Conservation (phyloP, 2,329 filamentous ascomycete genomes). For the Volutella citrinella region DNA sequence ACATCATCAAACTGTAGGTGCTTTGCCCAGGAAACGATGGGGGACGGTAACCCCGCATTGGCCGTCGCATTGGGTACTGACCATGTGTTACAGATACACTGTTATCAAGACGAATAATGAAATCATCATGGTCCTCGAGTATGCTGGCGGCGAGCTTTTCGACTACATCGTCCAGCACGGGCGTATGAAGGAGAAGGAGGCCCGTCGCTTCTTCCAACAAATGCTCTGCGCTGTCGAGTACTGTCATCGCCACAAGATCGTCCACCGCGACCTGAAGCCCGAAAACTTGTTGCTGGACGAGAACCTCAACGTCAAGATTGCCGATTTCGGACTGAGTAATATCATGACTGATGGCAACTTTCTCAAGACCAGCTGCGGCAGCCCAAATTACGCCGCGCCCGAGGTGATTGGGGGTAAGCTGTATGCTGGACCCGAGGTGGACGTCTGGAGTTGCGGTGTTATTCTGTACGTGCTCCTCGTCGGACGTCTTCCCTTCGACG, state of each 20-base stretch:
- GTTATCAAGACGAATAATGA: slow-evolving; percentile 93
- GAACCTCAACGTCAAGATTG: slow-evolving; percentile 97
- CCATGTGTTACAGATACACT: slow-evolving; percentile 83
- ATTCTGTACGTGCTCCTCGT: slow-evolving; percentile 83
- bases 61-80: too few species aligned
- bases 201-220: slow-evolving; percentile 98
- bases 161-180: slow-evolving; percentile 97
- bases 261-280: slow-evolving; percentile 94
- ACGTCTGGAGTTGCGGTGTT: slow-evolving; percentile 96
- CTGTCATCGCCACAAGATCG: slow-evolving; percentile 97
- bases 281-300: slow-evolving; percentile 95
- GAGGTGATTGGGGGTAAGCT: slow-evolving; percentile 98
- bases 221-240: slow-evolving; percentile 99
- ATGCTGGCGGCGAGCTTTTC: slow-evolving; percentile 93
- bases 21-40: too few species aligned
- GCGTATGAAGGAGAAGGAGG: slow-evolving; percentile 84
- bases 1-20: slow-evolving; percentile 95
- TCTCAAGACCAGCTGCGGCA: slow-evolving; percentile 96
- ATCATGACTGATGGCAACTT: slow-evolving; percentile 99
- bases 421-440: slow-evolving; percentile 95
- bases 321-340: slow-evolving; percentile 96
- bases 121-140: slow-evolving; percentile 99
- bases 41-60: too few species aligned
- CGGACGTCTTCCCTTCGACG: slow-evolving; percentile 88
- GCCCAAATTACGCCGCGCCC: slow-evolving; percentile 95